Conservation (phyloP, 1,284 basidiomycete genomes). For the Cyathus olla region DNA sequence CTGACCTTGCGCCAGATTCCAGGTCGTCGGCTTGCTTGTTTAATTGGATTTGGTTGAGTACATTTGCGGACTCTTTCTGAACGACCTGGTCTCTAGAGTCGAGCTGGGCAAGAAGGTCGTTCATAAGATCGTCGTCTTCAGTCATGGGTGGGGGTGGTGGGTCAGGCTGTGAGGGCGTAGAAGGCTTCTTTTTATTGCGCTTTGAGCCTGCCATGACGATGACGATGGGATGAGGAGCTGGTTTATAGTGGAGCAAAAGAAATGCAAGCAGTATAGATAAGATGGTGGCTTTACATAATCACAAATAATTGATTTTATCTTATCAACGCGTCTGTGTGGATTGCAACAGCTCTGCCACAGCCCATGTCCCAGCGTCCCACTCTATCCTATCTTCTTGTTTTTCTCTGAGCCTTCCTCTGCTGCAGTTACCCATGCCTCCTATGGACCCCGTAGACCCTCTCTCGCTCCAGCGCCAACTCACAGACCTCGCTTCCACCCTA, state of each 20-base stretch:
- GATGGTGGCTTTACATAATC: too few species aligned
- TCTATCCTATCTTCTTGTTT: too few species aligned
- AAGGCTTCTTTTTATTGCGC: slow-evolving; percentile 51
- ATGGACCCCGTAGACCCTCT: slow-evolving; percentile 29
- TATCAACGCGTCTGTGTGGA: too few species aligned
- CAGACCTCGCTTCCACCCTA: slow-evolving; percentile 39
- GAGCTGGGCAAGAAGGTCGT: slow-evolving; percentile 80
- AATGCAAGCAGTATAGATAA: too few species aligned
- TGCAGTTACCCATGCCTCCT: not conserved
- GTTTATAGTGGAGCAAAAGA: slow-evolving; percentile 11
- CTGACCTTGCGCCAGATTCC: slow-evolving; percentile 64
- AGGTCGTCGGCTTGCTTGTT: slow-evolving; percentile 49
- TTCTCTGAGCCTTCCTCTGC: too few species aligned
- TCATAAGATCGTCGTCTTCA: slow-evolving; percentile 66
- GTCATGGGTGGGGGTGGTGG: slow-evolving; percentile 33
- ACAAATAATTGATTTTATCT: not conserved
- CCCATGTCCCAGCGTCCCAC: too few species aligned
- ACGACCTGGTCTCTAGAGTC: slow-evolving; percentile 67
- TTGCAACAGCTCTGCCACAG: too few species aligned
- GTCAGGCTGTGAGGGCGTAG: slow-evolving; percentile 39
- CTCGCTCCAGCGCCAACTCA: slow-evolving; percentile 40
- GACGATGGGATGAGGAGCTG: slow-evolving; percentile 13
- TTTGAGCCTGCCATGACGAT: slow-evolving; percentile 49
- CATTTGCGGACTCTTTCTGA: slow-evolving; percentile 59
- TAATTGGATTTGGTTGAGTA: slow-evolving; percentile 59